phyloP scores from a whole-genome alignment of 2,329 filamentous ascomycete genomes.

The Thelonectria rubi region DNA sequence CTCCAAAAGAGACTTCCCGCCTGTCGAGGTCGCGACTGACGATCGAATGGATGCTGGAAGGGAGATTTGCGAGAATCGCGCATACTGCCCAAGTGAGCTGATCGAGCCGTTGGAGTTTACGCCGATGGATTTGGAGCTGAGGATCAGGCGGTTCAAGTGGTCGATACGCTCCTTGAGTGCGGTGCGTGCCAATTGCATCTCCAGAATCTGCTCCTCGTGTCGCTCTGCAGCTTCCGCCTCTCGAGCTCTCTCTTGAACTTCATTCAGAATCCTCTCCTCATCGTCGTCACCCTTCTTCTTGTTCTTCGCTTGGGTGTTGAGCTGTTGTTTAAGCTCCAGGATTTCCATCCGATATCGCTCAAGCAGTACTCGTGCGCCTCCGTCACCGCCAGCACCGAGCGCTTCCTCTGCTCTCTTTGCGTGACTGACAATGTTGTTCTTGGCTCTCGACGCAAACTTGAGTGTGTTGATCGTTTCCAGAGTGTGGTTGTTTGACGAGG shows the following conservation, averaged over 20 bases:
- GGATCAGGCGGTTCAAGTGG: constrained; percentile 91
- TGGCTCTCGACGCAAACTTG: constrained; percentile 95
- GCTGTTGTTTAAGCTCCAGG: constrained; percentile 77
- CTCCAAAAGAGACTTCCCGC: constrained; percentile 62
- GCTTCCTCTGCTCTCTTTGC: constrained; percentile 95
- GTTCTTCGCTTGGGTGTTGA: constrained; percentile 82
- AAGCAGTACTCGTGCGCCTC: constrained; percentile 84
- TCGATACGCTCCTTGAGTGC: constrained; percentile 97
- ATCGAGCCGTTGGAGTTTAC: constrained; percentile 83
- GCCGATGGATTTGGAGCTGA: constrained; percentile 94
- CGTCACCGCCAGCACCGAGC: constrained; percentile 80
- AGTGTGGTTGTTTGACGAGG: constrained; percentile 77
- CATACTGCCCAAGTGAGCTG: constrained; percentile 71
- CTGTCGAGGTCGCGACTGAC: constrained; percentile 72
- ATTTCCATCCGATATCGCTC: constrained; percentile 97
- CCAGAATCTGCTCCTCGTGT: constrained; percentile 96
- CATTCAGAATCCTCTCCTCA: constrained; percentile 68
- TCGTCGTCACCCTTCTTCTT: constrained; percentile 68
- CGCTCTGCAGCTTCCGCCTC: constrained; percentile 84
- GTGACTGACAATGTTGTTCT: constrained; percentile 97
- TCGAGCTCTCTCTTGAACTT: constrained; percentile 75
- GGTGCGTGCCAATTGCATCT: constrained; percentile 96
- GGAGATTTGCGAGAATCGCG: constrained; percentile 69
- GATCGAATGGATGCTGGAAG: constrained; percentile 69
- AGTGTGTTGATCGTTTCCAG: constrained; percentile 93